phyloP scores from a whole-genome alignment of 768 basidiomycete genomes.

The Mycena haematopus region DNA sequence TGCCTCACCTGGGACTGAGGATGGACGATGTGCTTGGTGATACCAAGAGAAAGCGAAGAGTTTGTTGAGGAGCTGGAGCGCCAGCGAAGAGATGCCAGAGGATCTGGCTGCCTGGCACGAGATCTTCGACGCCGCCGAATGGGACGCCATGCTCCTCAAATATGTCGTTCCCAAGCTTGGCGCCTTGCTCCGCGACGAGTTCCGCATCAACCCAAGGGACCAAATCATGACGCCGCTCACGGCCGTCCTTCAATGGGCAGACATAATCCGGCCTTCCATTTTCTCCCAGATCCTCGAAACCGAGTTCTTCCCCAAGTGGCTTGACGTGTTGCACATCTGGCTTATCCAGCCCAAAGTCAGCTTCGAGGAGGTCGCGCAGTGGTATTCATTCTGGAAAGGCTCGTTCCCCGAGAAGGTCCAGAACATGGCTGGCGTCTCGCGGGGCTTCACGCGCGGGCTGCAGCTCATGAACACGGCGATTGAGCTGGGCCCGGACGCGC shows the following conservation, averaged over 20 bases:
- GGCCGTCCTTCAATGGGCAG: conserved; percentile 82
- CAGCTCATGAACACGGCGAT: conserved; percentile 96
- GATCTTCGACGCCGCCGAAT: conserved; percentile 82
- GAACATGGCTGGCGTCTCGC: conserved; percentile 65
- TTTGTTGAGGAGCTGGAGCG: conserved; percentile 76
- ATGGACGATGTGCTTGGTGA: conserved; percentile 86
- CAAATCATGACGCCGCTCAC: conserved; percentile 88
- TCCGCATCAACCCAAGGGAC: conserved; percentile 88
- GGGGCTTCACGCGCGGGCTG: conserved; percentile 87
- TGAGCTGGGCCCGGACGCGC: conserved; percentile 81
- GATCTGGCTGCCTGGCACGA: conserved; percentile 85
- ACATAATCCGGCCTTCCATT: conserved; percentile 75
- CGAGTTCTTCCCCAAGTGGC: conserved; percentile 98
- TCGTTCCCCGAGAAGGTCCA: conserved; percentile 77
- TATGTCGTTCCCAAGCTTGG: conserved; percentile 93
- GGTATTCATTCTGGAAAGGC: conserved; percentile 92
- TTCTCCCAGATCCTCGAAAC: conserved; percentile 85
- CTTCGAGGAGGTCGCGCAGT: conserved; percentile 91
- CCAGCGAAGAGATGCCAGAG: conserved; percentile 73
- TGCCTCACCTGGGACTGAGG: conserved; percentile 84
- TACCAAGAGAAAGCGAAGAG: conserved; percentile 83
- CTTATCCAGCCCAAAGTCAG: conserved; percentile 87
- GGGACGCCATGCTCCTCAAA: conserved; percentile 91
- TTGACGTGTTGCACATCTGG: conserved; percentile 91
- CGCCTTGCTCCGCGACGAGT: conserved; percentile 78